Base-by-base conservation (phyloP, 2,329 filamentous ascomycete genomes). In the Chrysoporthe puriensis region DNA sequence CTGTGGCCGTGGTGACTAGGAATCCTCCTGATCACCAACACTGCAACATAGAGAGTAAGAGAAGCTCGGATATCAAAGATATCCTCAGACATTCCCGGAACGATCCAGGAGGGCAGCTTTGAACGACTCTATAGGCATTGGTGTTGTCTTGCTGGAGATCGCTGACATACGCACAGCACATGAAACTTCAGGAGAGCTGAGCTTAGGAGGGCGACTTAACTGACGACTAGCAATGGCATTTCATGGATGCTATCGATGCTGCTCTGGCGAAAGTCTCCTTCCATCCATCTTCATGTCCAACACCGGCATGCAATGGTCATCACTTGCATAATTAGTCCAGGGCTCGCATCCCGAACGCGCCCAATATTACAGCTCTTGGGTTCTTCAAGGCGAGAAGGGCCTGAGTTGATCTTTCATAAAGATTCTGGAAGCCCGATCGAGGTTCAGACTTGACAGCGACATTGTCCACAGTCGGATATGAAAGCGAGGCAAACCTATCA, bases 271-370 rank as follows among this genome's bases (percentile, higher is more conserved):
- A 63, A 87, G 89, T 69, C 74, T 81, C 3, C 74, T 82, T 11
- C 78, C 82, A 63, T 77, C 79, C 1, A 76, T 83, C 18, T 74
- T 83, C 11, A 71, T 83, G 4, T 77, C 82, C 43, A 80, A 78
- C 68, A 72, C 83, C 40, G 80, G 80, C 4, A 71, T 76, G 21
- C 72, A 72, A 16, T 81, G 79, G 76, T 26, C 26, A 26, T 26
- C 26, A 76, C 77, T 2, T 73, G 76, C 2, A 69, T 73, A 42
- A 67, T 87, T 89, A 42, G 66, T 87, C 89, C 67, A 84, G 85
- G 0, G 83, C 86, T 0, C 70, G 83, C 4, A 77, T 90, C 16
- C 82, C 88, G 2, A 87, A 90, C 72, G 75, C 80, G 34, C 86
- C 86, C 1, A 82, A 89, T 46, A 76, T 86, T 34, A 76, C 82